A percentile compares a stretch with the other conserved stretches of the same genome.
Evolutionary conservation across 169 alveolate genomes (phyloP).

Genomic region (Theileria sp.): DNA sequence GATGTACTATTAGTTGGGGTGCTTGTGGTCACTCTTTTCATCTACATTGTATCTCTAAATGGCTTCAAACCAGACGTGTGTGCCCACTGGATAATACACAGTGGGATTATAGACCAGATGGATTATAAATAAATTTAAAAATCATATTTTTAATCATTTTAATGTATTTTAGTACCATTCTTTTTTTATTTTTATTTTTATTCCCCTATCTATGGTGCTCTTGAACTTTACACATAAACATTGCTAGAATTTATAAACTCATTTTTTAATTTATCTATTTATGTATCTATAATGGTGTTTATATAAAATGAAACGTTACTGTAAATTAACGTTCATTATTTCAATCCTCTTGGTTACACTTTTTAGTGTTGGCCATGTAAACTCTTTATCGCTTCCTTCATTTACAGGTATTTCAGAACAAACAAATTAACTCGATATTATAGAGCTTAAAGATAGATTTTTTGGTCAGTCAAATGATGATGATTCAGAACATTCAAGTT

Average conservation of each 20-base stretch:
- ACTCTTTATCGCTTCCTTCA: neutral
- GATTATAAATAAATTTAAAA: neutral
- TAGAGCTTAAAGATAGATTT: neutral
- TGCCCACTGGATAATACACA: conserved; percentile 96
- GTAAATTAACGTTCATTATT: neutral
- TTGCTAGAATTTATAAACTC: neutral
- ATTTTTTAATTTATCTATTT: no score
- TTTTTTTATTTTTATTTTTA: neutral
- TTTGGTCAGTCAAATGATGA: neutral
- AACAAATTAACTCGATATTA: no score
- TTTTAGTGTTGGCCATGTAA: neutral
- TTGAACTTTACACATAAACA: neutral
- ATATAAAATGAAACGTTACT: neutral
- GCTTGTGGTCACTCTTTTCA: conserved; percentile 99
- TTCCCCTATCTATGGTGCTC: neutral
- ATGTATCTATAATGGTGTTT: neutral
- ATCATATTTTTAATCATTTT: neutral
- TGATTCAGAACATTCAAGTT: neutral
- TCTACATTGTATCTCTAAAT: conserved; percentile 97
- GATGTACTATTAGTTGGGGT: conserved; percentile 99
- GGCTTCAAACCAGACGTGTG: conserved; percentile 96
- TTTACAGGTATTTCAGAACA: neutral
- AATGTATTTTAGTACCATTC: neutral
- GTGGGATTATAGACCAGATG: conserved; percentile 83
- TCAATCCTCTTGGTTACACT: neutral